phyloP scores from a whole-genome alignment of 805 yeast genomes.

The Lachancea meyersii region DNA sequence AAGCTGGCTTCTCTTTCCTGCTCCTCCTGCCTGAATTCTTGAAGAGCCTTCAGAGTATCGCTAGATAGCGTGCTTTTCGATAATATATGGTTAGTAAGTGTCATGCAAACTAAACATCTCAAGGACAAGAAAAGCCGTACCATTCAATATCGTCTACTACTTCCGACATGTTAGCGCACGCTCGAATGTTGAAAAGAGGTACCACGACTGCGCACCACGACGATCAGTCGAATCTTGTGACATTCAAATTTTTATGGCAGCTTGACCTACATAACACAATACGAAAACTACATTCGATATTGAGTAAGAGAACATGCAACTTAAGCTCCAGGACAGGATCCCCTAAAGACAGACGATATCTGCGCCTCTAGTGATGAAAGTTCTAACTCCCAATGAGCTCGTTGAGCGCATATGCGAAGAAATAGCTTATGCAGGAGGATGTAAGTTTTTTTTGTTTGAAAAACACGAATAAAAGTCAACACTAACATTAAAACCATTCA shows the following conservation, averaged over 20 bases:
- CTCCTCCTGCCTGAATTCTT: slow-evolving; percentile 64
- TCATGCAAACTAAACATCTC: neutral
- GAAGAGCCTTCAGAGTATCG: slow-evolving; percentile 47
- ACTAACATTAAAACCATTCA: slow-evolving; percentile 1
- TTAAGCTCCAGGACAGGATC: too few species aligned
- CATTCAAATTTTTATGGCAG: neutral
- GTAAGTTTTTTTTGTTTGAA: slow-evolving; percentile 11
- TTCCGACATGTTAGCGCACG: too few species aligned
- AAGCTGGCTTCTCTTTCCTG: slow-evolving; percentile 44
- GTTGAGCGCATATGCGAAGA: slow-evolving; percentile 23
- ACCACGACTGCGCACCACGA: too few species aligned
- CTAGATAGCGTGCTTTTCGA: slow-evolving; percentile 35
- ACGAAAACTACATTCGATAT: too few species aligned
- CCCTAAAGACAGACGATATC: too few species aligned
- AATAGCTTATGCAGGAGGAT: slow-evolving; percentile 31
- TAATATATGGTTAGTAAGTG: slow-evolving; percentile 2
- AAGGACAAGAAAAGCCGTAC: slow-evolving; percentile 2
- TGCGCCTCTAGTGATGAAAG: neutral
- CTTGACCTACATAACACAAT: neutral
- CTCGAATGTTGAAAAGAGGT: too few species aligned
- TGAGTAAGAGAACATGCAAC: too few species aligned
- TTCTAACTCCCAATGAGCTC: slow-evolving; percentile 28
- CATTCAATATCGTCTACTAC: neutral
- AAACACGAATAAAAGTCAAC: neutral
- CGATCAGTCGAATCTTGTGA: too few species aligned